Conservation (phyloP, 2,329 filamentous ascomycete species). For the Hypoxylon sp. region DNA sequence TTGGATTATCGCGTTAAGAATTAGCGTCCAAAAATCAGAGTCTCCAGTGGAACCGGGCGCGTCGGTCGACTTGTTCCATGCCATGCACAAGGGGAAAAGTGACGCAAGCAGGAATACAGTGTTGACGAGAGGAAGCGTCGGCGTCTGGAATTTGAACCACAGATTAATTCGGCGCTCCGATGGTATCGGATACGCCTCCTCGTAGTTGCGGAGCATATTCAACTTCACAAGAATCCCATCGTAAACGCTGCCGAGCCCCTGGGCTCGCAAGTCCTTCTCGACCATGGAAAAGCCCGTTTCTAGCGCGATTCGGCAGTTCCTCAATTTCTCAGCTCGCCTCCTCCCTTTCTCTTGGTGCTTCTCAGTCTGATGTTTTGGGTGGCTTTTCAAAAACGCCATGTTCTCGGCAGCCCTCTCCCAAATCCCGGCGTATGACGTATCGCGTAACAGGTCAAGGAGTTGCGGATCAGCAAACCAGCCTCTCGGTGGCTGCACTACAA, state of each 20-base stretch:
- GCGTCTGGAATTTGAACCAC: neutral
- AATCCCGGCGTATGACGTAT: slow-evolving; percentile 29
- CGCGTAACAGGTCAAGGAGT: slow-evolving; percentile 16
- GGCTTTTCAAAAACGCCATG: slow-evolving; percentile 29
- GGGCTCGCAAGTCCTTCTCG: slow-evolving; percentile 25
- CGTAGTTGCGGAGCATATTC: slow-evolving; percentile 30
- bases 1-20: slow-evolving; percentile 5
- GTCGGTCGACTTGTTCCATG: slow-evolving; percentile 16
- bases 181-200: slow-evolving; percentile 35
- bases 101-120: neutral
- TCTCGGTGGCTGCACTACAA: neutral
- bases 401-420: slow-evolving; percentile 34
- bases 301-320: slow-evolving; percentile 10
- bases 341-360: slow-evolving; percentile 19
- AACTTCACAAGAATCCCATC: slow-evolving; percentile 24
- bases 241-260: slow-evolving; percentile 5
- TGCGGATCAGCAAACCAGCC: neutral
- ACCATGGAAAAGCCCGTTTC: slow-evolving; percentile 4
- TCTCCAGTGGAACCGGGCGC: slow-evolving; percentile 21
- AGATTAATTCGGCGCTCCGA: neutral
- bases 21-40: slow-evolving; percentile 21
- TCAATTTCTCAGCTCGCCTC: slow-evolving; percentile 25
- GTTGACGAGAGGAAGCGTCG: slow-evolving; percentile 13
- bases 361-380: slow-evolving; percentile 14
- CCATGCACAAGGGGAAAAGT: slow-evolving; percentile 11